These are phyloP conservation scores for Candida sp. DNA, from an alignment of 1,139 yeast species.

Conservation along the genomic window DNA sequence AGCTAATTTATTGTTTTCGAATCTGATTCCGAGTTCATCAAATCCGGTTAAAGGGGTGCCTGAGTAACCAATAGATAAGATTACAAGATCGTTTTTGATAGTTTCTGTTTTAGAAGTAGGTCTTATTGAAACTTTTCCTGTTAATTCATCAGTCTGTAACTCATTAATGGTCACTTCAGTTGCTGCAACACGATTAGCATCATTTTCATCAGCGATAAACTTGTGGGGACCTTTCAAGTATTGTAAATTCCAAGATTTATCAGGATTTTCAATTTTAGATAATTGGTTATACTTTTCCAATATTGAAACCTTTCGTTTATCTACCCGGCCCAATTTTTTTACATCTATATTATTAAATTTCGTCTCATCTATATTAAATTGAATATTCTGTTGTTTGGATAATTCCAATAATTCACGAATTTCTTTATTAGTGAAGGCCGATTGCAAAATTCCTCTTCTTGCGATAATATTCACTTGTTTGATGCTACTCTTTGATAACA, in stretches of 20 bases:
- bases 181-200: conserved; percentile 37
- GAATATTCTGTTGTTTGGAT: conserved; percentile 45
- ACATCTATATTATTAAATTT: conserved; percentile 37
- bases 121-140: conserved; percentile 31
- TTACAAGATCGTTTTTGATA: conserved; percentile 62
- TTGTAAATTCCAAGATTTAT: conserved; percentile 61
- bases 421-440: conserved; percentile 93
- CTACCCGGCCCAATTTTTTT: conserved; percentile 54
- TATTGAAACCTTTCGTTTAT: conserved; percentile 66
- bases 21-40: conserved; percentile 49
- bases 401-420: conserved; percentile 78
- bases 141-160: conserved; percentile 31
- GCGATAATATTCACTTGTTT: conserved; percentile 72
- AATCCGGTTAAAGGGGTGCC: conserved; percentile 64
- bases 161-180: conserved; percentile 48
- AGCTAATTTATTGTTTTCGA: conserved; percentile 58
- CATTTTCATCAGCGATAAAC: conserved; percentile 32
- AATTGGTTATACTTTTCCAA: conserved; percentile 49
- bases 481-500: conserved; percentile 51
- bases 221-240: conserved; percentile 67
- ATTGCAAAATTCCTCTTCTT: conserved; percentile 76
- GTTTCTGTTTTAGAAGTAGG: conserved; percentile 37
- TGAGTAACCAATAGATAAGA: conserved; percentile 82
- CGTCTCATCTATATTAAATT: conserved; percentile 53
- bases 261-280: conserved; percentile 15